Conservation (phyloP, 768 basidiomycete genomes). For the Trametes cinnabarina region DNA sequence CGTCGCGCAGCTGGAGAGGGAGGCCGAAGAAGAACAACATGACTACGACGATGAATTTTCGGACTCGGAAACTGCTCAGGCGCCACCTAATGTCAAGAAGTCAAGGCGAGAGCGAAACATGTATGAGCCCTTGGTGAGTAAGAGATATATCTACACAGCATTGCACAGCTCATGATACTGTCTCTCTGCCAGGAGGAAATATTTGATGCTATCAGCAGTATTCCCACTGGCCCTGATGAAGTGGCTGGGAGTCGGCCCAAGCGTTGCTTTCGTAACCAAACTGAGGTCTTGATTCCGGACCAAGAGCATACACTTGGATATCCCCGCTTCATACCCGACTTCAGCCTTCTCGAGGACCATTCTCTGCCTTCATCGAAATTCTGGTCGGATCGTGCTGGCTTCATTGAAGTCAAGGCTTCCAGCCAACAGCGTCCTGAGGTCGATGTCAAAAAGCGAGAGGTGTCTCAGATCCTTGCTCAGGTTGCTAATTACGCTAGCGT, state of each 20-base stretch:
- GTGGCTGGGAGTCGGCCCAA: neutral
- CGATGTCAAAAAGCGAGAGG: neutral
- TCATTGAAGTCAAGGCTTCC: neutral
- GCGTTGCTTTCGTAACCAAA: neutral
- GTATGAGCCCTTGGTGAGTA: neutral
- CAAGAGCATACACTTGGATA: neutral
- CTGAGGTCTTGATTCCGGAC: neutral
- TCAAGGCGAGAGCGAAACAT: neutral
- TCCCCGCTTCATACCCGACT: neutral
- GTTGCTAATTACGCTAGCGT: constrained; percentile 28
- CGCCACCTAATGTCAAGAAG: neutral
- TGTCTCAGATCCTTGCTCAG: neutral
- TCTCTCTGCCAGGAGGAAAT: neutral
- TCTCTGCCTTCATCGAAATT: neutral
- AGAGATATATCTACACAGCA: neutral
- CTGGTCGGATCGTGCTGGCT: neutral
- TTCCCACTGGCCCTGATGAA: too few relatives aligned
- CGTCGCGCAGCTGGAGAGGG: neutral
- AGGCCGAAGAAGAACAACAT: neutral
- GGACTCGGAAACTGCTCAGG: neutral
- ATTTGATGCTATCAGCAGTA: neutral
- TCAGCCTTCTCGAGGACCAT: neutral
- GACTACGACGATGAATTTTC: neutral
- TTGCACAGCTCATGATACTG: neutral
- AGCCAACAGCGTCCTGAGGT: neutral